Percentiles rank a stretch among this genome's conserved stretches.
These are phyloP conservation scores for Fraxinus pennsylvanica DNA, from an alignment of 257 asterid genomes.

Conservation along the genomic window DNA sequence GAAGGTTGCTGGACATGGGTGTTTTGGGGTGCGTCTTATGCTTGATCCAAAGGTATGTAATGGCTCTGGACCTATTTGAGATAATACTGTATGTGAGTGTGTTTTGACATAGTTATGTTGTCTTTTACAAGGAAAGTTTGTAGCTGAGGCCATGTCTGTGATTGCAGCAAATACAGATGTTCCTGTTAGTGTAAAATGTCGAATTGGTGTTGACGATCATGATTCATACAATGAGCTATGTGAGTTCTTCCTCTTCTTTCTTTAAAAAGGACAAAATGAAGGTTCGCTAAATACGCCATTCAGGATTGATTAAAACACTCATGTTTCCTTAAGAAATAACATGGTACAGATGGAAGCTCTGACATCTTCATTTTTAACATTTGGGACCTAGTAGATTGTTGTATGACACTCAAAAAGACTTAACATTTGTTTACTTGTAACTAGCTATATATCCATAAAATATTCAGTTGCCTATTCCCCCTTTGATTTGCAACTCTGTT, in stretches of 20 bases:
- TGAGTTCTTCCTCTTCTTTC: constrained; percentile 44
- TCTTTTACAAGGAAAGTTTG: constrained; percentile 81
- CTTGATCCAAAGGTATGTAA: constrained; percentile 84
- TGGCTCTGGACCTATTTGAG: constrained; percentile 22
- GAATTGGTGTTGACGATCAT: constrained; percentile 87
- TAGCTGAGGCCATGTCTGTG: constrained; percentile 94
- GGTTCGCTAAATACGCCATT: no score
- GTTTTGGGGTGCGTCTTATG: constrained; percentile 93
- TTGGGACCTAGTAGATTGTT: neutral
- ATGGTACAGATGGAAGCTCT: neutral
- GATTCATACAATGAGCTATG: constrained; percentile 92
- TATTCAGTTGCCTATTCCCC: neutral
- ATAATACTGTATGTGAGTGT: constrained; percentile 20
- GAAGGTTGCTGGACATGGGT: constrained; percentile 96
- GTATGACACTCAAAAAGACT: neutral
- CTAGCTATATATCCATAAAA: neutral
- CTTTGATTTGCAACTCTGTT: neutral
- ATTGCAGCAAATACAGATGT: constrained; percentile 83
- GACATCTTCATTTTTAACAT: neutral
- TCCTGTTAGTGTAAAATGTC: constrained; percentile 95
- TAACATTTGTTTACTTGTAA: neutral
- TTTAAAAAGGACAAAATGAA: no score
- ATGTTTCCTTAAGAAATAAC: no score
- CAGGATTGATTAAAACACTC: no score
- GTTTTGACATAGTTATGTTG: constrained; percentile 43